These are phyloP conservation scores for Alloteropsis angusta DNA, from an alignment of 202 grass and related monocot genomes.

Conservation along the genomic window DNA sequence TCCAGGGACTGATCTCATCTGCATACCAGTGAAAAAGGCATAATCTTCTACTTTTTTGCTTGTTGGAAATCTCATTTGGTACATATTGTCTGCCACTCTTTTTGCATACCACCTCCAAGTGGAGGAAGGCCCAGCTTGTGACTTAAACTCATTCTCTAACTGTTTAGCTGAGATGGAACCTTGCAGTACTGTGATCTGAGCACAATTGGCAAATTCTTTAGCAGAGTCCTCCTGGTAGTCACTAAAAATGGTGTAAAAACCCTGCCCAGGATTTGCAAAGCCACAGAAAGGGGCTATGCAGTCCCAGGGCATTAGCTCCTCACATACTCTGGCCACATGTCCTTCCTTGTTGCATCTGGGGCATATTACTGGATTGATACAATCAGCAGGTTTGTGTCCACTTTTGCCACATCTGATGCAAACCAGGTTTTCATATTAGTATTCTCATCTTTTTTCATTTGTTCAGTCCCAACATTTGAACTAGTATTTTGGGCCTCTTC, in stretches of 20 bases:
- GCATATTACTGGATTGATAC: rapidly evolving
- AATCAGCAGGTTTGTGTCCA: rapidly evolving
- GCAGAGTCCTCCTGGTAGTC: rapidly evolving
- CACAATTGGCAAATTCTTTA: rapidly evolving
- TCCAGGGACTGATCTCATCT: no score
- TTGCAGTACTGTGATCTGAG: rapidly evolving
- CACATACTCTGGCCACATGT: rapidly evolving
- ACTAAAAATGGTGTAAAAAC: background rate
- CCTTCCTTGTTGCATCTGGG: background rate
- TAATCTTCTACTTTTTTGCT: no score
- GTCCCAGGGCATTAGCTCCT: background rate
- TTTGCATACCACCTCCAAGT: background rate
- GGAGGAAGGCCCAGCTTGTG: rapidly evolving
- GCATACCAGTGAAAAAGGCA: no score
- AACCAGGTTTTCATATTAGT: no score
- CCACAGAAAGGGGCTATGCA: background rate
- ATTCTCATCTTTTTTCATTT: no score
- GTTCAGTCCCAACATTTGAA: no score
- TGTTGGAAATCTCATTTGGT: no score
- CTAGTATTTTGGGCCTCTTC: no score
- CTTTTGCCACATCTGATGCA: background rate
- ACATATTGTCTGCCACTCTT: no score
- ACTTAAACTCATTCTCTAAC: background rate
- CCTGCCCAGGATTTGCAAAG: rapidly evolving
- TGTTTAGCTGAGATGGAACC: background rate